Evolutionary conservation across 768 basidiomycete species (phyloP).

Genomic region (Boletus barrowsii): DNA sequence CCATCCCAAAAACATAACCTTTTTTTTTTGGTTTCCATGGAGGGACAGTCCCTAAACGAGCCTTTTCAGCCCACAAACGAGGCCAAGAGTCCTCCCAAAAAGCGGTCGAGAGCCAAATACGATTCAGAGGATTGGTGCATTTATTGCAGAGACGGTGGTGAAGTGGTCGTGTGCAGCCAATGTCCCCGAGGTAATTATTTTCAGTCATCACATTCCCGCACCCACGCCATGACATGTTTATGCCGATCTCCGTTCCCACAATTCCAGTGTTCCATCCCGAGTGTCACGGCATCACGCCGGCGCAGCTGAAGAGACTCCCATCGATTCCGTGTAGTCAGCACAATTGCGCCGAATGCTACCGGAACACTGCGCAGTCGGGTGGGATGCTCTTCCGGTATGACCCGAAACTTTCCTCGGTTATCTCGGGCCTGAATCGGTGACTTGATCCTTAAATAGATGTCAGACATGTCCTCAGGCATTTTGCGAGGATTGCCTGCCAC

Average conservation of each 20-base stretch:
- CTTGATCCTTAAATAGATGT: conserved; percentile 36
- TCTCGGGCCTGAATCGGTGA: conserved; percentile 1
- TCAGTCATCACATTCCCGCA: background rate
- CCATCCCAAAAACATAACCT: conserved; percentile 7
- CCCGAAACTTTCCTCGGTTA: background rate
- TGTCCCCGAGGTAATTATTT: conserved; percentile 53
- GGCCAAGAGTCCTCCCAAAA: conserved; percentile 22
- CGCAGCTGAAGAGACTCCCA: conserved; percentile 27
- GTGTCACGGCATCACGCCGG: conserved; percentile 42
- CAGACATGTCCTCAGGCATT: conserved; percentile 57
- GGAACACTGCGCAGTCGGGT: conserved; percentile 45
- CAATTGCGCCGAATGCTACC: conserved; percentile 42
- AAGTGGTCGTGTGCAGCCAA: conserved; percentile 42
- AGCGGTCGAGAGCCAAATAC: conserved; percentile 35
- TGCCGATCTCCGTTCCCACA: background rate
- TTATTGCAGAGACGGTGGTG: conserved; percentile 57
- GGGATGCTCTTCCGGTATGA: conserved; percentile 57
- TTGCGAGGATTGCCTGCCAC: conserved; percentile 60
- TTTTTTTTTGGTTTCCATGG: background rate
- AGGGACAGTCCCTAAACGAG: conserved; percentile 2
- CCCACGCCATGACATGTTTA: conserved; percentile 1
- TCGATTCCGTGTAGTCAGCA: conserved; percentile 48
- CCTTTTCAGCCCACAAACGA: conserved; percentile 13
- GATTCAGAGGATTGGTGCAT: conserved; percentile 61
- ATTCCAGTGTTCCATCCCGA: conserved; percentile 49